A percentile compares a stretch with the other conserved stretches of the same genome.
These are phyloP conservation scores for Polytrichum commune DNA, from an alignment of 225 moss, liverwort and hornwort genomes.

Conservation along the genomic window DNA sequence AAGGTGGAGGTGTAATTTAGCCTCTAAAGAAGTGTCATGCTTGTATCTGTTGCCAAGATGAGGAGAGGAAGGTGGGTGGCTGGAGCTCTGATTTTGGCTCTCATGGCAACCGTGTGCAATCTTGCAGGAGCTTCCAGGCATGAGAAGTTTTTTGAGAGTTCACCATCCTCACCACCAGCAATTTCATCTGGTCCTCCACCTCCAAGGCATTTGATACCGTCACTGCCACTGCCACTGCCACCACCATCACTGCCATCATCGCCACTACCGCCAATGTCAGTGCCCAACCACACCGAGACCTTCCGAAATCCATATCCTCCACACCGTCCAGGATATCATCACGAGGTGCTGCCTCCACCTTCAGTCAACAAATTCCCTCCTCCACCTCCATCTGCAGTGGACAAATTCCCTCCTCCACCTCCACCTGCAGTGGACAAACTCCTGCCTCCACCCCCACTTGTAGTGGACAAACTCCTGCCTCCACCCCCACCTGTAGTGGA, in stretches of 20 bases:
- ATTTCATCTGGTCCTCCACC: not conserved
- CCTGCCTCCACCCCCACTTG: not conserved
- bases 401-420: not conserved
- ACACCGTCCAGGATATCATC: not conserved
- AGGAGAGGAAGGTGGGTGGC: slow-evolving; percentile 14
- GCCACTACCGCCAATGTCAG: not conserved
- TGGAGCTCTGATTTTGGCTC: slow-evolving; percentile 21
- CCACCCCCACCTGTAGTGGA: not conserved
- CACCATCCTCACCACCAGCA: not conserved
- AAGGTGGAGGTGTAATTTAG: too few relatives aligned
- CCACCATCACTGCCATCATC: not conserved
- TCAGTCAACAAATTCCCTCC: not conserved
- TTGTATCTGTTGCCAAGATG: not conserved
- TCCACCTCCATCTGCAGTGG: not conserved
- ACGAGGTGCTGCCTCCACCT: not conserved
- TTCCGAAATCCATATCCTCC: not conserved
- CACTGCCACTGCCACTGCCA: not conserved
- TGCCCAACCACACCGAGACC: not conserved
- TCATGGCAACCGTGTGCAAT: slow-evolving; percentile 20
- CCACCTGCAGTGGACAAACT: not conserved
- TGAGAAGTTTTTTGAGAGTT: not conserved
- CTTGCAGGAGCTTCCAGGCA: slow-evolving; percentile 25
- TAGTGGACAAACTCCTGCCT: not conserved
- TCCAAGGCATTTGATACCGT: not conserved
- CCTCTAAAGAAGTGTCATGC: too few relatives aligned